A percentile compares a stretch with the other conserved stretches of the same genome.
Evolutionary conservation across 768 basidiomycete genomes (phyloP).

Genomic region (Lentinula sp.): DNA sequence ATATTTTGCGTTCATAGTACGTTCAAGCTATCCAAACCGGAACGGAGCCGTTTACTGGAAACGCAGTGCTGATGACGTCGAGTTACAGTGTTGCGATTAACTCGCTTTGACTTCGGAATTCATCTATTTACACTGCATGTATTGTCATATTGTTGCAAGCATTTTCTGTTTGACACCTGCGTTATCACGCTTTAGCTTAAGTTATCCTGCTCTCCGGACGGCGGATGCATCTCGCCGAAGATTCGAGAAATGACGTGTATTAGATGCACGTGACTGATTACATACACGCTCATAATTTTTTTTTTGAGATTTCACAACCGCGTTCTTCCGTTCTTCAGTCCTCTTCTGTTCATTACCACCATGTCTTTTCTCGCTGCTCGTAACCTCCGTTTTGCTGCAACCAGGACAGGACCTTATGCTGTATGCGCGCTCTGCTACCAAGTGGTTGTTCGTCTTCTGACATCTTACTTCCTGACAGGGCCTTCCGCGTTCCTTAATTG

Average conservation of each 20-base stretch:
- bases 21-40: slow-evolving; percentile 51
- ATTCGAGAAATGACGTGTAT: slow-evolving; percentile 2
- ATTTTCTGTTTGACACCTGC: not conserved
- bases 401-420: slow-evolving; percentile 60
- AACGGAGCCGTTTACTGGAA: slow-evolving; percentile 49
- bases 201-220: no score
- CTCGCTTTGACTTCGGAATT: not conserved
- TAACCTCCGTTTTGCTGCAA: slow-evolving; percentile 52
- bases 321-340: slow-evolving; percentile 14
- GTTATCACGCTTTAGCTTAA: not conserved
- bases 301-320: not conserved
- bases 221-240: not conserved
- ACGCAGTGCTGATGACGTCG: slow-evolving; percentile 36
- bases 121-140: not conserved
- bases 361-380: slow-evolving; percentile 67
- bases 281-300: not conserved
- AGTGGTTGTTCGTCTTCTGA: not conserved
- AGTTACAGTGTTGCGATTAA: slow-evolving; percentile 33
- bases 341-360: slow-evolving; percentile 43
- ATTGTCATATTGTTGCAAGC: no score
- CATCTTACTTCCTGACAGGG: slow-evolving; percentile 32
- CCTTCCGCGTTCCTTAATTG: slow-evolving; percentile 67
- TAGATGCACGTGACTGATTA: not conserved
- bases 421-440: slow-evolving; percentile 24
- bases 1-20: slow-evolving; percentile 23